phyloP scores from a whole-genome alignment of 768 basidiomycete species.

The Calocera viscosa region DNA sequence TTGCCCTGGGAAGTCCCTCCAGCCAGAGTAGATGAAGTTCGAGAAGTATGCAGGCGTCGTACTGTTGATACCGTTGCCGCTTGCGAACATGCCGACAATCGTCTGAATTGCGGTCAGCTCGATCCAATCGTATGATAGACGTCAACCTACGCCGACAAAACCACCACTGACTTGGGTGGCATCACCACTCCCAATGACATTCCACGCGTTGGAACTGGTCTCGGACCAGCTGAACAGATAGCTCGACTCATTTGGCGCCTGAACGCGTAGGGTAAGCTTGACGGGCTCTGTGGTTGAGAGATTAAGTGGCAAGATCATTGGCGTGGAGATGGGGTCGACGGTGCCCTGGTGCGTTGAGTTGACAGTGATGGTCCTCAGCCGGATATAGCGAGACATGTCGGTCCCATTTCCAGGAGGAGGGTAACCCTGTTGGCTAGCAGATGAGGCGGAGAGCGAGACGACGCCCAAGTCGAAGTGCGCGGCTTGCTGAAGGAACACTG shows the following conservation, averaged over 20 bases:
- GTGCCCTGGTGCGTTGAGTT: conserved; percentile 3
- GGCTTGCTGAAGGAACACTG: neutral
- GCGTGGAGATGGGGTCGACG: neutral
- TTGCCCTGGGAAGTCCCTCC: neutral
- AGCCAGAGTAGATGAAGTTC: conserved; percentile 6
- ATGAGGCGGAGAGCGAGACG: neutral
- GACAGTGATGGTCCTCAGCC: neutral
- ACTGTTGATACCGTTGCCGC: neutral
- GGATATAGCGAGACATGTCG: neutral
- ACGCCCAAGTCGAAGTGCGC: neutral
- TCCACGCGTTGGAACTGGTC: neutral
- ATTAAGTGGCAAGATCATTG: neutral
- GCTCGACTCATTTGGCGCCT: conserved; percentile 1
- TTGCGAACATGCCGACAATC: conserved; percentile 2
- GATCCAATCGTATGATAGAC: neutral
- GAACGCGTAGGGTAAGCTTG: conserved; percentile 1
- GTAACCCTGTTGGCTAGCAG: conserved; percentile 3
- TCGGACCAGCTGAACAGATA: neutral
- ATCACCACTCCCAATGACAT: neutral
- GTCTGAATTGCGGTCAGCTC: neutral
- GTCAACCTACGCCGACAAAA: neutral
- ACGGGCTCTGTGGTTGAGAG: neutral
- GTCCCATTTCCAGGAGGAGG: neutral
- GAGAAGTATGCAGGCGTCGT: conserved; percentile 4
- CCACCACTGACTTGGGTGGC: conserved; percentile 1